Evolutionary conservation across 2,329 filamentous ascomycete genomes (phyloP), one percentile per base, ranked within the genome.

Genomic region (Sarocladium strictum): DNA sequence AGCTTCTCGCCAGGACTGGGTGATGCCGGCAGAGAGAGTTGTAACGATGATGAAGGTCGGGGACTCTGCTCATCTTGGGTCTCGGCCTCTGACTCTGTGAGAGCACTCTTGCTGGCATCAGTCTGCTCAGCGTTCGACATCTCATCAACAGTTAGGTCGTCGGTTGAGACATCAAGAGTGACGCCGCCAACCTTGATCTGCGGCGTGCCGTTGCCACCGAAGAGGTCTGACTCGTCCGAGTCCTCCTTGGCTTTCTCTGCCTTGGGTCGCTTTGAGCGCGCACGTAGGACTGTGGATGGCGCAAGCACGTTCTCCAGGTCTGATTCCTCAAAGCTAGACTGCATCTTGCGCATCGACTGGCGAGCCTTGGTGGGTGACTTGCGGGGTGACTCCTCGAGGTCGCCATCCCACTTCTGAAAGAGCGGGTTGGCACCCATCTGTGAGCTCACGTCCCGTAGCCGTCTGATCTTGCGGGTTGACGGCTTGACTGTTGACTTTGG

Each of bases 391-490:
- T 64, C 58, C 19, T 63, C 60, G 1, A 59, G 59, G 49, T 59
- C 65, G 65, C 50, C 50, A 29, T 53, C 32, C 32, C 67, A 70
- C 55, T 58, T 64, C 49, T 66, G 64, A 14, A 71, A 64, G 6
- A 71, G 60, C 5, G 64, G 66, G 43, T 70, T 70, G 27, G 54
- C 45, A 3, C 56, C 47, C 6, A 56, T n/a, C 41, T 62, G 61
- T 3, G 41, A 43, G 32, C 57, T n/a, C 49, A n/a, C 43, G 58
- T 62, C 38, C 24, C 60, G 59, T 9, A 71, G 61, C 7, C 65
- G 65, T 21, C 69, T 66, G 19, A 71, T 62, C 55, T 64, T 67
- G 35, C 64, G 65, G 9, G 54, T 59, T 26, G 64, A 61, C 15
- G 61, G 54, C 29, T 62, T 64, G 15, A 55, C 45, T 15, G 60